Evolutionary conservation across 1,284 basidiomycete species (phyloP), one percentile per base, ranked within the genome.

Genomic region (Takashimella tepidaria): DNA sequence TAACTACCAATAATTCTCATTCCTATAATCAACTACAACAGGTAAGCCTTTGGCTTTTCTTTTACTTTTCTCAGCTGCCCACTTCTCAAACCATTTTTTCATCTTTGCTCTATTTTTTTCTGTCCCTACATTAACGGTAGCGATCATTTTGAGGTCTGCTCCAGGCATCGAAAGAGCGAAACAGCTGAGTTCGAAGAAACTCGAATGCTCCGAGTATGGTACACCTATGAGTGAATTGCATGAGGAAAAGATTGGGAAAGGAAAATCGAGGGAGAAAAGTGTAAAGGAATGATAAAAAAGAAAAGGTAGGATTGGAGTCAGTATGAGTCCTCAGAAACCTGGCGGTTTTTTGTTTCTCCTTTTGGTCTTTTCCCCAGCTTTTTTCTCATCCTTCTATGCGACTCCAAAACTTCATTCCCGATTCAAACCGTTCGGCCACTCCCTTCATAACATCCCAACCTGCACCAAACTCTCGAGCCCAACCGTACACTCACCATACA

Each of bases 201-300:
- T 92, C 48, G 89, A 93, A 71, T 98, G 93, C 70, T 97, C 93
- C 3, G 90, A 95, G 70, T 97, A 97, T 3, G 95, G 95, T 13
- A 98, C 89, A 26, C 90, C 74, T 75, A 45, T 3, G 22, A 4
- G 13, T 11, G 26, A 16, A n/a, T n/a, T n/a, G n/a, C n/a, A n/a
- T n/a, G n/a, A n/a, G n/a, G n/a, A n/a, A n/a, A n/a, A n/a, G n/a
- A n/a, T n/a, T n/a, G n/a, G n/a, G n/a, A n/a, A n/a, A n/a, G n/a
- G n/a, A n/a, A n/a, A n/a, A n/a, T n/a, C n/a, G n/a, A n/a, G n/a
- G n/a, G n/a, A n/a, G n/a, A n/a, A n/a, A n/a, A n/a, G n/a, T n/a
- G n/a, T n/a, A n/a, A n/a, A n/a, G n/a, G n/a, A n/a, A n/a, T n/a
- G n/a, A n/a, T n/a, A n/a, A n/a, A n/a, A n/a, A n/a, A n/a, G n/a